Evolutionary conservation across 2,329 filamentous ascomycete species (phyloP).

Genomic region (Didymellaceae sp.): DNA sequence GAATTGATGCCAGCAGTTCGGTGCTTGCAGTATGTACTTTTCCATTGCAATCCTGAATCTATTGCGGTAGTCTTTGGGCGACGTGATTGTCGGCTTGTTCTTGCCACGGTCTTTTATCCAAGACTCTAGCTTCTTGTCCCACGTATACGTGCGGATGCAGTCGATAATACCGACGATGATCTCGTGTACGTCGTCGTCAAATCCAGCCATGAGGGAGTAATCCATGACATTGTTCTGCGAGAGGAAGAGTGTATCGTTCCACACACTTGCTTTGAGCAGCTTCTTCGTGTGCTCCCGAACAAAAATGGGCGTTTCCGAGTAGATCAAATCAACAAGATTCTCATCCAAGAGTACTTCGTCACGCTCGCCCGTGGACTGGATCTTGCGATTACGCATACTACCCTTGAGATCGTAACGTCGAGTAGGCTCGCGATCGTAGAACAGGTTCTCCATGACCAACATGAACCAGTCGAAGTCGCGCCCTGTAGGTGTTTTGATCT

Average conservation of each 20-base stretch:
- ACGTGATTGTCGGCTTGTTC: slow-evolving; percentile 90
- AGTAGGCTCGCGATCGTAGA: slow-evolving; percentile 90
- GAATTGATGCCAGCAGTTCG: slow-evolving; percentile 79
- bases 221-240: slow-evolving; percentile 98
- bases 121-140: slow-evolving; percentile 99
- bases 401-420: slow-evolving; percentile 89
- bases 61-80: slow-evolving; percentile 96
- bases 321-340: slow-evolving; percentile 99
- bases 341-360: slow-evolving; percentile 97
- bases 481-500: slow-evolving; percentile 95
- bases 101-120: slow-evolving; percentile 98
- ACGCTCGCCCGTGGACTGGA: slow-evolving; percentile 91
- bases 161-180: slow-evolving; percentile 96
- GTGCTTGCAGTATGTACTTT: slow-evolving; percentile 78
- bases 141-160: slow-evolving; percentile 97
- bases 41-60: slow-evolving; percentile 97
- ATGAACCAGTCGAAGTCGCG: slow-evolving; percentile 95
- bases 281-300: slow-evolving; percentile 96
- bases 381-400: slow-evolving; percentile 98
- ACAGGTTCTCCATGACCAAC: slow-evolving; percentile 95
- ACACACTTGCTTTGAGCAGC: slow-evolving; percentile 86
- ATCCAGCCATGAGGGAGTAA: slow-evolving; percentile 97
- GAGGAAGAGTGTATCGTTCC: slow-evolving; percentile 96
- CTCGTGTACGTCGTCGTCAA: slow-evolving; percentile 88
- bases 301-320: slow-evolving; percentile 87